Conservation (phyloP, 148 eudicot species). For the Spergularia bocconei region DNA sequence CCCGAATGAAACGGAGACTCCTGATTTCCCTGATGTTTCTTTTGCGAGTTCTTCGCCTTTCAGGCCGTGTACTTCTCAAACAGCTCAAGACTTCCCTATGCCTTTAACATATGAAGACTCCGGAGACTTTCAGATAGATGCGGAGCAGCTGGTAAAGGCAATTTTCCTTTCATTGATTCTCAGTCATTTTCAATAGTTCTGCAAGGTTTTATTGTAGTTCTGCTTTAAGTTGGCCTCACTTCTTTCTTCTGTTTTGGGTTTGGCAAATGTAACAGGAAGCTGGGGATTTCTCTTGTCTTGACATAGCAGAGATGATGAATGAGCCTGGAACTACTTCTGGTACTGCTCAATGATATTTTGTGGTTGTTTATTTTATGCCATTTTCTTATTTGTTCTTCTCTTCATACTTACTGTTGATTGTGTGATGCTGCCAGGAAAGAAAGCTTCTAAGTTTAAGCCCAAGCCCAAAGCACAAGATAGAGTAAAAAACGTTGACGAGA, state of each 20-base stretch:
- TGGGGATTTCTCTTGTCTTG: conserved; percentile 41
- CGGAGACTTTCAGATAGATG: conserved; percentile 27
- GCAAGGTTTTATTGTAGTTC: neutral
- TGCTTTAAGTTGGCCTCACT: conserved; percentile 20
- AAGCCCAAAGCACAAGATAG: conserved; percentile 49
- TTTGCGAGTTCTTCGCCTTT: conserved; percentile 23
- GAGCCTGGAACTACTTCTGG: conserved; percentile 46
- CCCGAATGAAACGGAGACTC: conserved; percentile 25
- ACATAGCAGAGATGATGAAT: conserved; percentile 29
- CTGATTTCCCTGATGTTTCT: conserved; percentile 22
- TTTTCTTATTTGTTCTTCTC: neutral
- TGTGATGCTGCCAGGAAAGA: conserved; percentile 37
- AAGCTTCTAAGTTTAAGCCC: conserved; percentile 48
- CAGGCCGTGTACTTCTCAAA: conserved; percentile 22
- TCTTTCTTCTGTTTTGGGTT: conserved; percentile 10
- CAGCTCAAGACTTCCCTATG: conserved; percentile 5
- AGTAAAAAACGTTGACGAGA: conserved; percentile 22
- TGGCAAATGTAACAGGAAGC: conserved; percentile 37
- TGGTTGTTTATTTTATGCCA: neutral
- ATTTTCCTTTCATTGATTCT: conserved; percentile 1
- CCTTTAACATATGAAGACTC: conserved; percentile 8
- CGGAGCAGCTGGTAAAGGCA: conserved; percentile 25
- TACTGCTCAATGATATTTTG: conserved; percentile 30
- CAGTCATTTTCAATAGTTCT: neutral
- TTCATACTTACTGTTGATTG: conserved; percentile 9